Percentiles rank a stretch among this genome's conserved stretches.
phyloP scores from a whole-genome alignment of 164 flowering plant species.

The Magnolia kwangsiensis region DNA sequence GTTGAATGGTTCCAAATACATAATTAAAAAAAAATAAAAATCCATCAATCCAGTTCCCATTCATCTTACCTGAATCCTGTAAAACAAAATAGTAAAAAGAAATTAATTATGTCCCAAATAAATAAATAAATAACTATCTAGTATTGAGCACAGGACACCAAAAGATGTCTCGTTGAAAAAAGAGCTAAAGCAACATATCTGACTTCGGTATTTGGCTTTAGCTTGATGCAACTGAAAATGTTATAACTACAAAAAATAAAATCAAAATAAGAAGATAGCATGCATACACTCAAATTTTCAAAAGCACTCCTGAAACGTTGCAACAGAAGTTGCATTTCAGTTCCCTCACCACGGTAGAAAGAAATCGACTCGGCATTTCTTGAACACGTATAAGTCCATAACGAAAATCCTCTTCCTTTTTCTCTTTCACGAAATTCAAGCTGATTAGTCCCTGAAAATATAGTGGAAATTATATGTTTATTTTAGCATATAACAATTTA shows the following conservation, averaged over 20 bases:
- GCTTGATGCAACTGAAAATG: not conserved
- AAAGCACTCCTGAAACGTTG: conserved; percentile 87
- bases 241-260: not conserved
- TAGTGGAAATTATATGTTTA: not conserved
- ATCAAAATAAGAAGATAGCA: not conserved
- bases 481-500: not conserved
- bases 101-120: no score
- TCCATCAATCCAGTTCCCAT: no score
- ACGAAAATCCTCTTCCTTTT: conserved; percentile 97
- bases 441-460: conserved; percentile 68
- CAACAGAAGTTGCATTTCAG: conserved; percentile 79
- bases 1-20: no score
- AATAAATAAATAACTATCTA: no score
- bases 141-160: not conserved
- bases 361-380: conserved; percentile 99
- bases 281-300: conserved; percentile 78
- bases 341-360: conserved; percentile 91
- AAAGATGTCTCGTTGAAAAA: not conserved
- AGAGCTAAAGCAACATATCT: not conserved
- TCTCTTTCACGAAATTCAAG: conserved; percentile 94
- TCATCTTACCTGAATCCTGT: no score
- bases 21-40: no score
- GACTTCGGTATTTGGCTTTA: not conserved
- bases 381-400: conserved; percentile 94
- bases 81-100: no score